Base-by-base conservation (phyloP, 257 asterid genomes). In the Solanum tarapatanum region DNA sequence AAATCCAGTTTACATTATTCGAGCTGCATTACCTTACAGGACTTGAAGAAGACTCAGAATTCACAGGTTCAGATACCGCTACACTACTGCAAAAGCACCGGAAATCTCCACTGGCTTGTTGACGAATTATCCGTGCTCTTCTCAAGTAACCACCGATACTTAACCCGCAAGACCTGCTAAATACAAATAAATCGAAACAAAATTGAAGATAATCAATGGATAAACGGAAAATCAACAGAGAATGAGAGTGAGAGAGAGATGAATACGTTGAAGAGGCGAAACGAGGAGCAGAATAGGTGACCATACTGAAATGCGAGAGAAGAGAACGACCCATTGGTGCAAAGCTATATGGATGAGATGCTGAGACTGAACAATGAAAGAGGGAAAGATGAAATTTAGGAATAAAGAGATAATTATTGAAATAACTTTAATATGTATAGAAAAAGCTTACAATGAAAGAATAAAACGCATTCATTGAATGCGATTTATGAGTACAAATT, bases 251-350 rank as follows among this genome's bases (percentile, higher is more conserved):
- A 13, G 62, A 26, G 14, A 8, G 64, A 79, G 84, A 26, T 26
- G 26, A 58, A 24, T 92, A 93, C 98, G 88, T 28, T 74, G 95
- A 89, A 89, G 92, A 75, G 87, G 92, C 66, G 92, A 91, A 92
- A 88, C 92, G 92, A 14, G 93, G 98, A 85, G 91, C 88, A 84
- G 93, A 55, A 88, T 30, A 87, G 89, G 95, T 92, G 88, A 94
- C 87, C 88, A 92, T 86, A 87, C 89, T 91, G 91, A 92, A 90
- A 87, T 91, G 96, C 62, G 95, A 94, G 91, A 95, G 90, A 30
- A 93, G 84, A 82, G 93, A 89, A 88, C 95, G 93, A 58, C 94
- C 97, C 98, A 95, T 95, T 87, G 84, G 91, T 36, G 87, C 33
- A n/a, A 12, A n/a, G 85, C 16, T 26, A 17, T 19, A 21, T 33